Conservation (phyloP, 768 basidiomycete species). For the Pisolithus microcarpus region DNA sequence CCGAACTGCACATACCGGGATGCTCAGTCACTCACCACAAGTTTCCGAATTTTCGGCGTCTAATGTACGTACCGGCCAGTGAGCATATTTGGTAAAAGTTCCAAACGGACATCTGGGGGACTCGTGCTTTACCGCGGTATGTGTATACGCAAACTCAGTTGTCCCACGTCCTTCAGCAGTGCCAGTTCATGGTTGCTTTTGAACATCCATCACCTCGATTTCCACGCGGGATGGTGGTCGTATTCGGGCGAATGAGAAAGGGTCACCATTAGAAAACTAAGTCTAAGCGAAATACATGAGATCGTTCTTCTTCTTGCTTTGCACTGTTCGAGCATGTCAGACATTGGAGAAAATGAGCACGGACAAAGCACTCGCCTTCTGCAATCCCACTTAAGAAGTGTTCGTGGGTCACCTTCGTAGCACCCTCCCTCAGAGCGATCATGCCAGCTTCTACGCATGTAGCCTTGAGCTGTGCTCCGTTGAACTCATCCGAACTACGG, state of each 20-base stretch:
- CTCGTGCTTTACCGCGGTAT: too few species aligned
- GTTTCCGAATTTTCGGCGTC: too few species aligned
- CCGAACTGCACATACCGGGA: too few species aligned
- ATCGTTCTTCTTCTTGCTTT: conserved; percentile 99
- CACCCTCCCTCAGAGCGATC: conserved; percentile 94
- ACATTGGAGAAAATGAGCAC: conserved; percentile 1
- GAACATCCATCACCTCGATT: too few species aligned
- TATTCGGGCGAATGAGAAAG: background rate
- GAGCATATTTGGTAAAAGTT: too few species aligned
- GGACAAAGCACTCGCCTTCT: conserved; percentile 50
- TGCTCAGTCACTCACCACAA: too few species aligned
- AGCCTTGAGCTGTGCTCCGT: conserved; percentile 94
- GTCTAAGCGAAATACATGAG: conserved; percentile 86
- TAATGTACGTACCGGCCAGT: too few species aligned
- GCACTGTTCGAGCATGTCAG: conserved; percentile 51
- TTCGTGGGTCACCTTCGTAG: conserved; percentile 82
- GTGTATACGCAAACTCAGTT: too few species aligned
- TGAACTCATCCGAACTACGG: conserved; percentile 96
- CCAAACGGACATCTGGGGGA: too few species aligned
- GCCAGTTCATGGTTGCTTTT: too few species aligned
- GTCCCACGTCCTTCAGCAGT: too few species aligned
- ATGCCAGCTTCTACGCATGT: conserved; percentile 99
- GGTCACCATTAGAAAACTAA: background rate
- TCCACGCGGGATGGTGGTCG: too few species aligned
- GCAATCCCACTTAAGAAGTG: conserved; percentile 92